phyloP scores from a whole-genome alignment of 306 rosid genomes.

The Quillaja saponaria region DNA sequence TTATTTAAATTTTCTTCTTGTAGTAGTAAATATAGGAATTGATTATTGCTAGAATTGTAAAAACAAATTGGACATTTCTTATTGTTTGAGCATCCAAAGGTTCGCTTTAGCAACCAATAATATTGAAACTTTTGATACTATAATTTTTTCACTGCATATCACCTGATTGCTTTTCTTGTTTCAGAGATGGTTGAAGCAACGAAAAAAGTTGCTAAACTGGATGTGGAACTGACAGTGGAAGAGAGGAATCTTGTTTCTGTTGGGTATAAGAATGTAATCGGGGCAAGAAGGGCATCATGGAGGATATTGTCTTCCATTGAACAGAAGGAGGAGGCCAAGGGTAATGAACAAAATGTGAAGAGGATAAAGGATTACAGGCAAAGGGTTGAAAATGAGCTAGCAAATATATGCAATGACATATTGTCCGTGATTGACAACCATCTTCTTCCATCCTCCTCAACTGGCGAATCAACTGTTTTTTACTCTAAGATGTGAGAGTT shows the following conservation, averaged over 20 bases:
- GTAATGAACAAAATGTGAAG: conserved; percentile 39
- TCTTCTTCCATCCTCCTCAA: conserved; percentile 44
- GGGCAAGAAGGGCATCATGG: conserved; percentile 52
- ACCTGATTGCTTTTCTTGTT: neutral
- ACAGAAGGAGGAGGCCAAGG: conserved; percentile 45
- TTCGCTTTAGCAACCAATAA: too few species aligned
- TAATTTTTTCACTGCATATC: neutral
- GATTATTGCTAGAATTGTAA: too few species aligned
- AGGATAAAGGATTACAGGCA: conserved; percentile 41
- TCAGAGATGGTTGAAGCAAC: conserved; percentile 52
- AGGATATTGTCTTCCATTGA: conserved; percentile 48
- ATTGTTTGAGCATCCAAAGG: too few species aligned
- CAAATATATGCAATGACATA: conserved; percentile 43
- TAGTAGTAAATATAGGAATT: too few species aligned
- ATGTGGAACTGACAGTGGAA: conserved; percentile 49
- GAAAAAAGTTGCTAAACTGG: conserved; percentile 42
- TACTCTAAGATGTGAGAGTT: conserved; percentile 43
- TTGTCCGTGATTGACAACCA: conserved; percentile 42
- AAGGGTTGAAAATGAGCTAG: conserved; percentile 45
- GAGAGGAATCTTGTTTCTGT: conserved; percentile 43
- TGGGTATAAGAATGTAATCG: conserved; percentile 49
- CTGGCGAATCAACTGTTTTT: conserved; percentile 44
- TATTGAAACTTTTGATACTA: neutral
- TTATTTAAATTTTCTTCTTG: too few species aligned
- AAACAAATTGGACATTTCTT: too few species aligned